Evolutionary conservation across 257 asterid genomes (phyloP).

Genomic region (Solanum dulcamara): DNA sequence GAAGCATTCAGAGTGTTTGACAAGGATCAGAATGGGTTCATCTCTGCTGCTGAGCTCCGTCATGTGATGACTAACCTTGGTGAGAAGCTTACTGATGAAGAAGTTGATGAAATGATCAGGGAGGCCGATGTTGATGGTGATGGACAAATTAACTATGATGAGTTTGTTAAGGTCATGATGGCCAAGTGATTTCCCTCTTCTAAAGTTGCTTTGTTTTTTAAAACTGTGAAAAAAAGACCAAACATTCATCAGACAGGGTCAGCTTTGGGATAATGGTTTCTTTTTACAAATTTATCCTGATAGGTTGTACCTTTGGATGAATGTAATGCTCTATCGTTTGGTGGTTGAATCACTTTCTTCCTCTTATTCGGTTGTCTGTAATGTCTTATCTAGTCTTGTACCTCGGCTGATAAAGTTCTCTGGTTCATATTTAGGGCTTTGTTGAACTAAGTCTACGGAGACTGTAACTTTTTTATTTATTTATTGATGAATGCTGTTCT

Average conservation of each 20-base stretch:
- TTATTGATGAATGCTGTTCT: not conserved
- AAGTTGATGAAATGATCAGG: constrained; percentile 55
- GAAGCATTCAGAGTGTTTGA: constrained; percentile 59
- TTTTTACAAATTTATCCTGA: constrained; percentile 7
- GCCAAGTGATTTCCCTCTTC: constrained; percentile 31
- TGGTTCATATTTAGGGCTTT: not conserved
- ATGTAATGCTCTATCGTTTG: constrained; percentile 22
- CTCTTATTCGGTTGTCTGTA: not conserved
- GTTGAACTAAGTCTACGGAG: not conserved
- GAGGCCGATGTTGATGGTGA: constrained; percentile 61
- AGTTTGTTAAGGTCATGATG: constrained; percentile 60
- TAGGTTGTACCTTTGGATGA: constrained; percentile 10
- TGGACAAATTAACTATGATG: constrained; percentile 51
- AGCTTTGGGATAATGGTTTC: constrained; percentile 10
- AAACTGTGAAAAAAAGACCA: constrained; percentile 1
- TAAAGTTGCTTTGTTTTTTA: not conserved
- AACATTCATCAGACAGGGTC: not conserved
- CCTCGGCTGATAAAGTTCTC: not conserved
- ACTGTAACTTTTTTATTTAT: not conserved
- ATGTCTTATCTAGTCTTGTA: not conserved
- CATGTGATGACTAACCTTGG: constrained; percentile 59
- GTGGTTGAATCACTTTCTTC: constrained; percentile 17
- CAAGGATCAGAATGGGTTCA: constrained; percentile 58
- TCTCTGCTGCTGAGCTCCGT: constrained; percentile 58
- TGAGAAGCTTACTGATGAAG: constrained; percentile 57